Evolutionary conservation across 2,329 filamentous ascomycete genomes (phyloP), one percentile per base, ranked within the genome.

Genomic region (Apiospora hydei): DNA sequence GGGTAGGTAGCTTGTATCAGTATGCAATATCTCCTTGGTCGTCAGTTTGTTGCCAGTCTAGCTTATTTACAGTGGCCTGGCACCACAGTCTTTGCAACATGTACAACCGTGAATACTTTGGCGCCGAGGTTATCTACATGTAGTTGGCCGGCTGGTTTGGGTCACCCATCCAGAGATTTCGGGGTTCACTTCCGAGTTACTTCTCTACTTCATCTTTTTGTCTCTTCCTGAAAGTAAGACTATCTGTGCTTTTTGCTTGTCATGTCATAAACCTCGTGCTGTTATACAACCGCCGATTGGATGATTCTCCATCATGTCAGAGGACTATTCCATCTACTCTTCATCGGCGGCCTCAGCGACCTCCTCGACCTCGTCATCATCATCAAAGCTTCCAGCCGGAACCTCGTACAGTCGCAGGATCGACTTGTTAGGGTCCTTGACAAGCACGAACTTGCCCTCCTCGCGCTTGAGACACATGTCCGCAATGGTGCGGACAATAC

Each of bases 401-500:
- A 99, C 94, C 82, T 95, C 92, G 86, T 99, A 99, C 80, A 99
- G 85, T 75, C 96, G 92, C 76, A 99, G 90, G 75, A 98, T 94
- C 72, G 93, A 90, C 91, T 98, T 98, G 89, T 99, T 99, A 73
- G 96, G 96, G 84, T 99, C 96, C 92, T 93, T 93, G 80, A 92
- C 90, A 26, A 93, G 87, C 67, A 96, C 91, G 78, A 93, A 96
- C 86, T 95, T 95, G 83, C 92, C 93, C 77, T 95, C 92, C 67
- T 91, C 88, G 83, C 91, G 90, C 83, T 91, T 90, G 78, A 95
- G 88, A 79, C 92, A 93, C 93, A 98, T 97, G 84, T 99, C 96
- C 78, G 94, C 94, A 80, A 99, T 98, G 69, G 96, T 99, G 77
- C 96, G 94, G 73, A 99, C 96, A 76, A 99, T 98, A 83, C 96